Conservation (phyloP, 768 basidiomycete species). For the Galerina marginata region DNA sequence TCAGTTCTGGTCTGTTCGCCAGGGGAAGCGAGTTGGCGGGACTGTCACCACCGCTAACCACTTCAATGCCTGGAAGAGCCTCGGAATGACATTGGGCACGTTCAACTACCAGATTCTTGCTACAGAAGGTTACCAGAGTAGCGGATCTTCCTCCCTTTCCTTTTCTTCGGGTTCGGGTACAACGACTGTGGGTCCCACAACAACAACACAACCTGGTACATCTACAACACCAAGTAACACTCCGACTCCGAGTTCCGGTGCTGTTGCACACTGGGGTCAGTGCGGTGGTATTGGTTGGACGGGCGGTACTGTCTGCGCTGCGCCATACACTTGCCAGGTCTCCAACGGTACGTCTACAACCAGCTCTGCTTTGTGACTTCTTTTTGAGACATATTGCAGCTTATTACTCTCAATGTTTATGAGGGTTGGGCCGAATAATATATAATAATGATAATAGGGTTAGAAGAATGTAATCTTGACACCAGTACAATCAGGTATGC, state of each 20-base stretch:
- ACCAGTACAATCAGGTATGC: no score
- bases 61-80: conserved; percentile 46
- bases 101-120: conserved; percentile 54
- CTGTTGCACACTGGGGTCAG: conserved; percentile 10
- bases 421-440: not conserved
- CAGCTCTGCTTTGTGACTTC: not conserved
- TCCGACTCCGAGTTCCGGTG: not conserved
- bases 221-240: conserved; percentile 2
- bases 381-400: not conserved
- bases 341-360: not conserved
- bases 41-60: conserved; percentile 44
- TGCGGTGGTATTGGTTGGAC: conserved; percentile 12
- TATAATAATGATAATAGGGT: not conserved
- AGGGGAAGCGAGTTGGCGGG: conserved; percentile 38
- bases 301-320: conserved; percentile 9
- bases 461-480: not conserved
- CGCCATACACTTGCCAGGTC: conserved; percentile 9
- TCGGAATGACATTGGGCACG: conserved; percentile 44
- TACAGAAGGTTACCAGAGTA: conserved; percentile 50
- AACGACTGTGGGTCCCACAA: not conserved
- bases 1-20: conserved; percentile 53
- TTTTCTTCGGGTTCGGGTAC: not conserved
- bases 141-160: conserved; percentile 31
- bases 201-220: conserved; percentile 1
- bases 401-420: conserved; percentile 15